Conservation (phyloP, 2,329 filamentous ascomycete genomes). For the Fusarium sp. region DNA sequence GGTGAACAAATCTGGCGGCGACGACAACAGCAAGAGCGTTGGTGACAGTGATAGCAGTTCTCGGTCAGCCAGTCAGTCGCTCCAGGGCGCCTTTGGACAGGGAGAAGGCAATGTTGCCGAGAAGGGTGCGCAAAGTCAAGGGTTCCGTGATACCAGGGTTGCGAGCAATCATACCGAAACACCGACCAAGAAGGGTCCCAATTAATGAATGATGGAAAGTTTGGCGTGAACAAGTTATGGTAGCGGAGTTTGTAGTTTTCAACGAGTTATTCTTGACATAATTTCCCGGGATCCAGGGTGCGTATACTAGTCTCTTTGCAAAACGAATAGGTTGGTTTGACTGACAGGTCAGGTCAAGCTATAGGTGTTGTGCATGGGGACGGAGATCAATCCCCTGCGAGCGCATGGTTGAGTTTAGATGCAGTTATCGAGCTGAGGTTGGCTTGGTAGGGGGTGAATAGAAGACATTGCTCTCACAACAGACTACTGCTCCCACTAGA, state of each 20-base stretch:
- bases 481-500: background rate
- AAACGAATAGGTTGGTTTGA: background rate
- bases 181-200: conserved; percentile 14
- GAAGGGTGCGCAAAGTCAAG: conserved; percentile 21
- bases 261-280: conserved; percentile 2
- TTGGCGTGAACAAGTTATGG: conserved; percentile 1
- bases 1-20: conserved; percentile 13
- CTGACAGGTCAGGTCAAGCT: background rate
- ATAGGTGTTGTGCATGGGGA: background rate
- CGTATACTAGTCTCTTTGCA: background rate
- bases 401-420: conserved; percentile 21
- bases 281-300: background rate
- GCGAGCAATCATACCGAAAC: conserved; percentile 37
- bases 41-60: background rate
- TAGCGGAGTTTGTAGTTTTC: conserved; percentile 25
- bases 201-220: background rate
- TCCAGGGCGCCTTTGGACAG: conserved; percentile 22
- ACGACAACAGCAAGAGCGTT: background rate
- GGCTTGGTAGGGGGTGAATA: background rate
- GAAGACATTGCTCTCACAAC: background rate
- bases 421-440: conserved; percentile 22
- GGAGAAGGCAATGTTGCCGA: conserved; percentile 27
- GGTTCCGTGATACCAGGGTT: conserved; percentile 25
- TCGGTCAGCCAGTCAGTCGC: background rate
- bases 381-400: conserved; percentile 31